Evolutionary conservation across 2,329 filamentous ascomycete species (phyloP), one percentile per base, ranked within the genome.

Genomic region (Exophiala mesophila): DNA sequence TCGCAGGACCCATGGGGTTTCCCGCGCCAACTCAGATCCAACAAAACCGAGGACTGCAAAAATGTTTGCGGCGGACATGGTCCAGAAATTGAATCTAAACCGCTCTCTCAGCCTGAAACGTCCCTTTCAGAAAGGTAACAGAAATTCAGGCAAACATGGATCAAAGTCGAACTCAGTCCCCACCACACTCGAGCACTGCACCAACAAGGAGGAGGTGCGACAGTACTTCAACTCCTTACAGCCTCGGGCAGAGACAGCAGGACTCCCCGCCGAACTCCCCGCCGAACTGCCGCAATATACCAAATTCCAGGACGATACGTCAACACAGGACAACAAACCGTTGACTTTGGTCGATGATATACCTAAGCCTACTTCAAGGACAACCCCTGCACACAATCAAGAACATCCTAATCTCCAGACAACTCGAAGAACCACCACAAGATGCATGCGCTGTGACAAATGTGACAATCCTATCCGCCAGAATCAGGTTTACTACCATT

Each of bases 401-500:
- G 37, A 41, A 3, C 23, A 36, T 18, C 33, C 26, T 7, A 15
- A 7, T 13, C 29, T 21, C 20, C n/a, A 28, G 19, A 41, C 34
- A 13, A 10, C 34, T 12, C 18, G 30, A 17, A 39, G 16, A 33
- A 41, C 31, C 15, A 34, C 32, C 17, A 28, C 44, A 12, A 49
- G 37, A 31, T 51, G 47, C 17, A 55, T 55, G 53, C 40, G 52
- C 26, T 55, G 53, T 34, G 53, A 54, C 34, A 45, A 44, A 13
- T 55, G 53, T 39, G 35, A 55, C 19, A 45, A 28, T 41, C 51
- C 48, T 5, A 55, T 55, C 20, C 48, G 48, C 10, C 36, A 49
- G 29, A 35, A 47, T n/a, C 49, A 53, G 28, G 32, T 54, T 9
- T 53, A 55, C 34, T 54, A 54, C 30, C 51, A 52, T 20, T 55